A percentile compares a stretch with the other conserved stretches of the same genome.
Evolutionary conservation across 768 basidiomycete species (phyloP).

Genomic region (Lentinula raphanica): DNA sequence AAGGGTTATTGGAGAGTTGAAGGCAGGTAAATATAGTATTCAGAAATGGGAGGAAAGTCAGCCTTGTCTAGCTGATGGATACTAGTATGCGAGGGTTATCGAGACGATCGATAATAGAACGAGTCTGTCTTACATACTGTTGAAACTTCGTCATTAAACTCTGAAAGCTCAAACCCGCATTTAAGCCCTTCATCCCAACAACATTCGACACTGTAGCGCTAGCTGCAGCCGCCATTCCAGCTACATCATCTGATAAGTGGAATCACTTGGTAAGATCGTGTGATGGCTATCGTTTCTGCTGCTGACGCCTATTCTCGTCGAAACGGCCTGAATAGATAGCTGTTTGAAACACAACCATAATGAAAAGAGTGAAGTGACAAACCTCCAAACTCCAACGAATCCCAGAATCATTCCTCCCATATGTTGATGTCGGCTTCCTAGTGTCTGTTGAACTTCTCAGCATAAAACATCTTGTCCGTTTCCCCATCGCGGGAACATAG

Average conservation of each 20-base stretch:
- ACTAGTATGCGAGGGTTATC: conserved; percentile 33
- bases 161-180: conserved; percentile 66
- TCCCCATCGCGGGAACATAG: conserved; percentile 66
- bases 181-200: conserved; percentile 77
- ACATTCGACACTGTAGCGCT: conserved; percentile 82
- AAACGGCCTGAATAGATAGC: conserved; percentile 48
- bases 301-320: conserved; percentile 57
- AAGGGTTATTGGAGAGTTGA: no score
- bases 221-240: conserved; percentile 70
- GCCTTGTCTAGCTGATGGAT: conserved; percentile 99
- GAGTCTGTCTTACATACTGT: conserved; percentile 55
- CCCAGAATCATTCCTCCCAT: conserved; percentile 98
- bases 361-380: background rate
- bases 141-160: conserved; percentile 83
- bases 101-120: background rate
- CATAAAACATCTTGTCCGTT: conserved; percentile 75
- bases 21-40: conserved; percentile 89
- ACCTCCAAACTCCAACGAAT: conserved; percentile 75
- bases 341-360: background rate
- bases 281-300: conserved; percentile 19
- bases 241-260: conserved; percentile 53
- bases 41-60: conserved; percentile 89
- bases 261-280: conserved; percentile 25
- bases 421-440: conserved; percentile 74
- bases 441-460: conserved; percentile 63